Conservation (phyloP, 2,329 filamentous ascomycete species). For the Botrytis elliptica region DNA sequence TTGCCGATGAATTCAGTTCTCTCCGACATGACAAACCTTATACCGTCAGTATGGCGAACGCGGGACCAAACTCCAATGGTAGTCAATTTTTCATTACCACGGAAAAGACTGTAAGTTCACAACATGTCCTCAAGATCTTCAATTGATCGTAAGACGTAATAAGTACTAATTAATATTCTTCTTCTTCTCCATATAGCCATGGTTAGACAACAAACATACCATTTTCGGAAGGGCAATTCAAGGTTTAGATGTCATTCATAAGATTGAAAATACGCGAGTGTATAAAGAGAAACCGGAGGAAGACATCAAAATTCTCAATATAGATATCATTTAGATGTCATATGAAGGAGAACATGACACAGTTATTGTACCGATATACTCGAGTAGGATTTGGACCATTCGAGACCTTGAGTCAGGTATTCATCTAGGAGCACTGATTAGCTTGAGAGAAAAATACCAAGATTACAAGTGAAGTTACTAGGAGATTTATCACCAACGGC, state of each 20-base stretch:
- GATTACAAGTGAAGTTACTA: background rate
- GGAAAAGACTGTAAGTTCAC: conserved; percentile 74
- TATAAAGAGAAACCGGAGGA: conserved; percentile 91
- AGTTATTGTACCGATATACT: background rate
- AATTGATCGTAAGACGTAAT: conserved; percentile 20
- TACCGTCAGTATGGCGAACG: conserved; percentile 96
- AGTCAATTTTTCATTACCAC: conserved; percentile 99
- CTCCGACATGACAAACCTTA: conserved; percentile 95
- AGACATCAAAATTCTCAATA: conserved; percentile 96
- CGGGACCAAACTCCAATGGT: conserved; percentile 90
- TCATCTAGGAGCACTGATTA: background rate
- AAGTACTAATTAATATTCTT: conserved; percentile 3
- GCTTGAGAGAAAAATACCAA: background rate
- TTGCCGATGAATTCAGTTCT: conserved; percentile 89
- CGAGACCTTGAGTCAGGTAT: background rate
- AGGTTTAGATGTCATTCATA: conserved; percentile 90
- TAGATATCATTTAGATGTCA: conserved; percentile 45
- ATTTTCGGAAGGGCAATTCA: conserved; percentile 90
- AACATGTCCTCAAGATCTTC: background rate
- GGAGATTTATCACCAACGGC: background rate
- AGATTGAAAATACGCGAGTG: conserved; percentile 87
- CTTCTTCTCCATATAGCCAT: conserved; percentile 55
- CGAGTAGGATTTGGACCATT: background rate
- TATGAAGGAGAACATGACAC: background rate
- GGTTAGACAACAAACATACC: conserved; percentile 95